These are phyloP conservation scores for Cornus controversa DNA, from an alignment of 148 eudicot genomes.

Conservation along the genomic window DNA sequence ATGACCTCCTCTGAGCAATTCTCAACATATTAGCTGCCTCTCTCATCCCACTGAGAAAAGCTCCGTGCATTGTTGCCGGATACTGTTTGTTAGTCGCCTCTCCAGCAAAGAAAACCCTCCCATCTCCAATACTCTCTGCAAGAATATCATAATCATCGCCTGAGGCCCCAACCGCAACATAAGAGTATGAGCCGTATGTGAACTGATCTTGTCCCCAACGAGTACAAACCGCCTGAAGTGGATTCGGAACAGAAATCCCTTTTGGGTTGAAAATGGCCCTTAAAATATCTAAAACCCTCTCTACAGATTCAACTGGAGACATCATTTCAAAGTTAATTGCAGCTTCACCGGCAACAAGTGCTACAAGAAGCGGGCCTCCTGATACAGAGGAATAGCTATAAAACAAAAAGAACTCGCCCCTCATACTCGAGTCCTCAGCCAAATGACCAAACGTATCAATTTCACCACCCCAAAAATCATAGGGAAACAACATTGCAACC, in stretches of 20 bases:
- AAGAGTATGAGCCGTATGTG: slow-evolving; percentile 81
- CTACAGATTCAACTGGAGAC: slow-evolving; percentile 78
- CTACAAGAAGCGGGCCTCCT: slow-evolving; percentile 92
- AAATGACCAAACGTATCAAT: slow-evolving; percentile 95
- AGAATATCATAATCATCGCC: slow-evolving; percentile 96
- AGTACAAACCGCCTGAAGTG: slow-evolving; percentile 83
- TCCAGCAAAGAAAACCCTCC: slow-evolving; percentile 88
- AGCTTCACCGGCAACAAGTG: slow-evolving; percentile 96
- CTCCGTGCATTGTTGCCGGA: slow-evolving; percentile 99
- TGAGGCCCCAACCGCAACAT: slow-evolving; percentile 88
- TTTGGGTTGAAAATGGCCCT: slow-evolving; percentile 81
- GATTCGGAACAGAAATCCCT: slow-evolving; percentile 89
- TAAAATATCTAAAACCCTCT: slow-evolving; percentile 70
- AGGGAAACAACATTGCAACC: slow-evolving; percentile 93
- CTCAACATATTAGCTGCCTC: slow-evolving; percentile 91
- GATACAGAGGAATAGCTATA: slow-evolving; percentile 86
- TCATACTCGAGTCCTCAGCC: slow-evolving; percentile 63
- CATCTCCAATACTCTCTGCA: slow-evolving; percentile 77
- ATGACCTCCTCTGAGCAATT: slow-evolving; percentile 55
- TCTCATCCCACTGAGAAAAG: slow-evolving; percentile 96
- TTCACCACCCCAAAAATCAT: slow-evolving; percentile 96
- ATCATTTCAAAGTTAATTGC: slow-evolving; percentile 77
- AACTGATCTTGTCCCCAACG: slow-evolving; percentile 94
- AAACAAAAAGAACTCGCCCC: slow-evolving; percentile 93
- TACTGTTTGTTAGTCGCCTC: slow-evolving; percentile 93